Evolutionary conservation across 2,329 filamentous ascomycete species (phyloP).

Genomic region (Hypoxylon sp.): DNA sequence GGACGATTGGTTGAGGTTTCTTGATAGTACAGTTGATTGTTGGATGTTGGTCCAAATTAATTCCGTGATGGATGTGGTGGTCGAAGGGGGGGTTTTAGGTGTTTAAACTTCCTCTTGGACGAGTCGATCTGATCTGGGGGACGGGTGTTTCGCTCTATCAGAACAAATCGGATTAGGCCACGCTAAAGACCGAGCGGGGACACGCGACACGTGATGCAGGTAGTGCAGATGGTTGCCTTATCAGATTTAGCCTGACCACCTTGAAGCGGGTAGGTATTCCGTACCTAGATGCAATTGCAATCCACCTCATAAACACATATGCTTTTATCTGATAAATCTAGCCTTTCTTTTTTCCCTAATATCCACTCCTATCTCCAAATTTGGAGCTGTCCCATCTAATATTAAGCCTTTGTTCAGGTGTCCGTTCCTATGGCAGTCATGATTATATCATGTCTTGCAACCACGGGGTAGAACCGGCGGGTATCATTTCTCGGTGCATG

Average conservation of each 20-base stretch:
- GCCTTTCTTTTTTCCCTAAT: background rate
- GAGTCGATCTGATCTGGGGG: constrained; percentile 34
- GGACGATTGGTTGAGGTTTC: constrained; percentile 37
- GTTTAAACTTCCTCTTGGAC: constrained; percentile 39
- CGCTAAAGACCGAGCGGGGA: constrained; percentile 36
- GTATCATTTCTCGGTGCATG: background rate
- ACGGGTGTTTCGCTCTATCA: constrained; percentile 28
- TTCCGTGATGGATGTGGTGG: constrained; percentile 40
- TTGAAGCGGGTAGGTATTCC: no score
- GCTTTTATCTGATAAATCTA: background rate
- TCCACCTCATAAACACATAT: background rate
- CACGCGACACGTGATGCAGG: constrained; percentile 32
- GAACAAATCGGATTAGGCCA: constrained; percentile 42
- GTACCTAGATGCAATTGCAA: background rate
- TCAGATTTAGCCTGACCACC: constrained; percentile 9
- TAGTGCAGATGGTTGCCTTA: constrained; percentile 19
- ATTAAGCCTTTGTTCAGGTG: background rate
- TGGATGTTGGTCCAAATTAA: constrained; percentile 38
- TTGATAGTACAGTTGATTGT: constrained; percentile 33
- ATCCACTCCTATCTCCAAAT: background rate
- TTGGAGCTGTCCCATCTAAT: background rate
- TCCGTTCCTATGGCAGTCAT: background rate
- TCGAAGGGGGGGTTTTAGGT: constrained; percentile 23
- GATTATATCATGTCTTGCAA: background rate
- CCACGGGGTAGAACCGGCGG: background rate